Evolutionary conservation across 2,329 filamentous ascomycete genomes (phyloP).

Genomic region (Intubia oerlemansii): DNA sequence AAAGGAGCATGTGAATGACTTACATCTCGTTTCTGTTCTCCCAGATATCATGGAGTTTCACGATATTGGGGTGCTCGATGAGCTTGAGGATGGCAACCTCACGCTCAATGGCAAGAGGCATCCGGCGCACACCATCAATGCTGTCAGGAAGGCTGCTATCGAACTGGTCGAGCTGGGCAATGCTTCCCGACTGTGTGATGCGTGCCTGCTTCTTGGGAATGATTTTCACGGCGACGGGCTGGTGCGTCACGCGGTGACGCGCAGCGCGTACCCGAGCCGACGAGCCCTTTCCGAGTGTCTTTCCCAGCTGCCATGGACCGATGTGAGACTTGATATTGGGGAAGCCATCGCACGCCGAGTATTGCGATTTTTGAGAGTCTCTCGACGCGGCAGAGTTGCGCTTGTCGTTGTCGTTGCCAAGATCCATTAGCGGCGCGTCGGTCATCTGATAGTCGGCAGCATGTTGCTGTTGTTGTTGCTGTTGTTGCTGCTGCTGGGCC

Average conservation of each 20-base stretch:
- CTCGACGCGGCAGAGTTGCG: constrained; percentile 15
- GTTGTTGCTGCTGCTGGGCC: constrained; percentile 2
- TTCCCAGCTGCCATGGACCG: constrained; percentile 84
- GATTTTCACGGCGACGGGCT: constrained; percentile 86
- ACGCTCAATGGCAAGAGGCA: constrained; percentile 76
- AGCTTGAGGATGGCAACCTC: constrained; percentile 96
- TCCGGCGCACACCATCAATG: constrained; percentile 40
- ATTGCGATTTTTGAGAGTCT: constrained; percentile 15
- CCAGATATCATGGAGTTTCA: constrained; percentile 91
- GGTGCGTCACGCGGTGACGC: constrained; percentile 55
- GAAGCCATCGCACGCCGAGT: constrained; percentile 11
- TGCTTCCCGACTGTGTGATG: constrained; percentile 64
- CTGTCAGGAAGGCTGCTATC: constrained; percentile 34
- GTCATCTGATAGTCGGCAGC: constrained; percentile 1
- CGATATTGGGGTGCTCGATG: constrained; percentile 85
- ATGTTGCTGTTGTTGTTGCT: constrained; percentile 1
- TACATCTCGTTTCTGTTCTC: constrained; percentile 91
- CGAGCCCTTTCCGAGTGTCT: constrained; percentile 72
- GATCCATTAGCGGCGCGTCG: constrained; percentile 1
- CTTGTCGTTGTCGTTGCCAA: constrained; percentile 3
- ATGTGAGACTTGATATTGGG: constrained; percentile 45
- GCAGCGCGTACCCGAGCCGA: constrained; percentile 76
- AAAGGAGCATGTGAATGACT: too few species aligned
- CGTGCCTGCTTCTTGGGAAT: constrained; percentile 67
- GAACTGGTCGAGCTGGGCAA: constrained; percentile 62